Conservation (phyloP, 768 basidiomycete genomes). For the Leucosporidium creatinivorum region DNA sequence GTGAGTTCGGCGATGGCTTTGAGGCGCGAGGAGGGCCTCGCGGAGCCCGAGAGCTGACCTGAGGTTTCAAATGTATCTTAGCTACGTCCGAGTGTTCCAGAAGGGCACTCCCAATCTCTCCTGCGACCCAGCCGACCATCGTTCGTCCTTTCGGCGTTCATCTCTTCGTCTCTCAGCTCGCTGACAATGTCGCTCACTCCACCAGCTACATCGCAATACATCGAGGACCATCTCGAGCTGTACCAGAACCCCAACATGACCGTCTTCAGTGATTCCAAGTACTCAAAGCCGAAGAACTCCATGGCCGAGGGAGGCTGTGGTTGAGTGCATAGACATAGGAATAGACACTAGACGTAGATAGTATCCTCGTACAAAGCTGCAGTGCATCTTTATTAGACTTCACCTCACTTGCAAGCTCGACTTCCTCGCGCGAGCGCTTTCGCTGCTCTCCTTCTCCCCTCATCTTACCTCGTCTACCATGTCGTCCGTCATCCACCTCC, state of each 20-base stretch:
- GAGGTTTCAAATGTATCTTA: background rate
- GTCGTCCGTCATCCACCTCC: conserved; percentile 39
- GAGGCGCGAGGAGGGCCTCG: background rate
- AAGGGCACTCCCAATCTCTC: conserved; percentile 57
- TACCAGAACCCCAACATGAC: conserved; percentile 32
- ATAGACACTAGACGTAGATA: no score
- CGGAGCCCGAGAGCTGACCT: background rate
- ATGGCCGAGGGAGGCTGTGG: no score
- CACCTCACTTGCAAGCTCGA: no score
- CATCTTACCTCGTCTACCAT: no score
- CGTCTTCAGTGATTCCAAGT: background rate
- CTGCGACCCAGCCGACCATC: conserved; percentile 57
- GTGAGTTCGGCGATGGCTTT: no score
- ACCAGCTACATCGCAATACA: conserved; percentile 58
- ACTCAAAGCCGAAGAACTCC: background rate
- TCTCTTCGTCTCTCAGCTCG: no score
- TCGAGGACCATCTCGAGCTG: conserved; percentile 38
- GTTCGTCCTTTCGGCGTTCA: background rate
- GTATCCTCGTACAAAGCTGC: no score
- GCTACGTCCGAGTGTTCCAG: conserved; percentile 41
- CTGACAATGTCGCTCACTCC: no score
- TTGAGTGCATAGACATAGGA: no score
- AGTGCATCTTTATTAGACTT: no score
- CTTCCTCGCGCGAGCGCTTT: no score
- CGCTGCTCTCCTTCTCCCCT: no score